Evolutionary conservation across 805 yeast species (phyloP).

Genomic region (Nakazawaea populi): DNA sequence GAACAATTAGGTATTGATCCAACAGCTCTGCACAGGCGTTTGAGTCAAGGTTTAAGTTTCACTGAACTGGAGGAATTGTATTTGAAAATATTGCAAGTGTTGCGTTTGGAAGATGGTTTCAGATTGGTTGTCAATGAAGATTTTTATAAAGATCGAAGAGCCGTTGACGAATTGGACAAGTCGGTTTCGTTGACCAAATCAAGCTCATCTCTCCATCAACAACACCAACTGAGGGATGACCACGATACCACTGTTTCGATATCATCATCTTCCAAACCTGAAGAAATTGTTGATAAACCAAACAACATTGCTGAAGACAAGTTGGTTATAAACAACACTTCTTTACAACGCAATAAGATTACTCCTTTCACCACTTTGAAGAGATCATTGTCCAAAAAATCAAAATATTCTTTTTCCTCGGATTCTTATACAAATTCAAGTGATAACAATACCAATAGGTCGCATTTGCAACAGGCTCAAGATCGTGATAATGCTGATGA

Average conservation of each 20-base stretch:
- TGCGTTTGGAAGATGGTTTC: constrained; percentile 9
- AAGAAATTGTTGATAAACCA: not conserved
- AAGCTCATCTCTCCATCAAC: not conserved
- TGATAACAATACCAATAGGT: not conserved
- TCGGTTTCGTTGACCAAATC: not conserved
- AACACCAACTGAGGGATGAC: not conserved
- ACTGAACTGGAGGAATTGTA: constrained; percentile 10
- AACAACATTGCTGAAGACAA: not conserved
- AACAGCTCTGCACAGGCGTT: not conserved
- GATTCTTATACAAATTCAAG: not conserved
- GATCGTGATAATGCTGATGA: not conserved
- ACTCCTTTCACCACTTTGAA: constrained; percentile 1
- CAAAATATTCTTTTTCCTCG: not conserved
- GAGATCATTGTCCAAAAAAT: not conserved
- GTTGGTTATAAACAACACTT: constrained; percentile 2
- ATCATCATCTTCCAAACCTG: constrained; percentile 2
- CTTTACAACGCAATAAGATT: constrained; percentile 1
- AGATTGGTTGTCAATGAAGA: constrained; percentile 5
- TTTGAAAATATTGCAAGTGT: constrained; percentile 3
- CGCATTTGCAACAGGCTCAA: not conserved
- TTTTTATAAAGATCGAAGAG: constrained; percentile 2
- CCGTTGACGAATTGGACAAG: constrained; percentile 5
- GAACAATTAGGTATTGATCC: constrained; percentile 10
- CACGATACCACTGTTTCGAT: constrained; percentile 6
- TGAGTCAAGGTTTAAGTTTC: constrained; percentile 7